Base-by-base conservation (phyloP, 352 stramenopile genomes). In the Hyaloperonospora brassicae region DNA sequence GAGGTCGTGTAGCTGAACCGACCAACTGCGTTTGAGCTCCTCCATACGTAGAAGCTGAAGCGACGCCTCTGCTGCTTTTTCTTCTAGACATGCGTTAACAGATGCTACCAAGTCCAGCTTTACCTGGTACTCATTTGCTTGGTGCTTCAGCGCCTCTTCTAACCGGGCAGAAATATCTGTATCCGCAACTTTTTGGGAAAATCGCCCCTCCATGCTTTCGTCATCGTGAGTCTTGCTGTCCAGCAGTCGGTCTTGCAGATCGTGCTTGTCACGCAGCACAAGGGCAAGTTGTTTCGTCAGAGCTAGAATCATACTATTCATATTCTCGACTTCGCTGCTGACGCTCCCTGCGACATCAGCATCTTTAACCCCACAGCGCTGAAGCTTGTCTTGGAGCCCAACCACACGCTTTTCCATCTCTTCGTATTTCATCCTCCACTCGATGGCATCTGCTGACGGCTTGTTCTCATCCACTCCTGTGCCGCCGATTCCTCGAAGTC, bases 361-460 rank as follows among this genome's bases (percentile, higher is more conserved):
- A 41, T 50, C 24, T 39, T 49, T 38, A 25, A 64, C 46, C 12
- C 58, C 47, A 47, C 43, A 50, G 12, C 64, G 59, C 30, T 76
- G 58, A 35, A 79, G 13, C 25, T 73, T 67, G 0, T 86, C 68
- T 49, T 89, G 73, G 1, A 88, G 58, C 35, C 80, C 64, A 2
- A 59, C 43, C 21, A 78, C 78, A 5, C 66, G 64, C 44, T 90
- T 73, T 50, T 89, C 73, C 34, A 89, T 61, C 46, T 92, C 77
- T 61, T 92, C 83, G 48, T 84, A 89, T 56, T 89, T 93, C 54
- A 89, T 74, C 14, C 80, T 66, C 83, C 80, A 93, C 53, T 89
- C 80, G 43, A 93, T 86, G 17, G 83, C 78, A 58, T 90, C 80
- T 11, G 70, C 60, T 24, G 78, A 81, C 22, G 80, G 82, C 17